Evolutionary conservation across 805 yeast species (phyloP).

Genomic region (Wickerhamomyces canadensis): DNA sequence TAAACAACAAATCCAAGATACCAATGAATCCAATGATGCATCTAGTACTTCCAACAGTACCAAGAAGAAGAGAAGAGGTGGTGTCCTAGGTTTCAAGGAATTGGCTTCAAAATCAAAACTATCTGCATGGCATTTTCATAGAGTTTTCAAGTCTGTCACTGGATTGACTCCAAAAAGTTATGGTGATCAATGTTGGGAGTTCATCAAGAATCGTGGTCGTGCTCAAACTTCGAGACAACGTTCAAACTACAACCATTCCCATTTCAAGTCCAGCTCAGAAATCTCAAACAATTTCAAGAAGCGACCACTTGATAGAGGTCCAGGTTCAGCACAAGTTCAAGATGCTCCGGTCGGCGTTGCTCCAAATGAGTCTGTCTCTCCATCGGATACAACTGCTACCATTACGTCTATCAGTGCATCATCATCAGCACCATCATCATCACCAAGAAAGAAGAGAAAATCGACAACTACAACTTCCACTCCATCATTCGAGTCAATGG

Average conservation of each 20-base stretch:
- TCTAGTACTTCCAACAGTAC: too few species aligned
- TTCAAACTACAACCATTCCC: conserved; percentile 5
- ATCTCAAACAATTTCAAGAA: conserved; percentile 11
- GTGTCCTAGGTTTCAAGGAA: conserved; percentile 79
- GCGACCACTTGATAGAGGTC: conserved; percentile 5
- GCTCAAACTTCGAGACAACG: conserved; percentile 17
- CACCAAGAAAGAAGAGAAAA: background rate
- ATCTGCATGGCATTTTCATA: conserved; percentile 90
- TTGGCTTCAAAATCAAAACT: conserved; percentile 78
- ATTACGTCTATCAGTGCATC: too few species aligned
- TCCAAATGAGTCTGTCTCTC: conserved; percentile 1
- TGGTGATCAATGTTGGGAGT: conserved; percentile 77
- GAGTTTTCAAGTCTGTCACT: conserved; percentile 82
- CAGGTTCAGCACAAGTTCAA: conserved; percentile 5
- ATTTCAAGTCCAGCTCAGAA: conserved; percentile 19
- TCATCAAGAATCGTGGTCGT: conserved; percentile 33
- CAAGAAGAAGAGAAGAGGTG: conserved; percentile 63
- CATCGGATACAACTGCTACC: conserved; percentile 1
- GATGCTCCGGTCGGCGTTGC: conserved; percentile 5
- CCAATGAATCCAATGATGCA: too few species aligned
- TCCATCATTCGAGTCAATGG: too few species aligned
- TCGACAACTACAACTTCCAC: background rate
- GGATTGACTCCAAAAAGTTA: conserved; percentile 86
- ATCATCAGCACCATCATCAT: too few species aligned
- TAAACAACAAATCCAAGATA: conserved; percentile 10